These are phyloP conservation scores for Leptographium wingfieldii DNA, from an alignment of 2,329 filamentous ascomycete species.

Conservation along the genomic window DNA sequence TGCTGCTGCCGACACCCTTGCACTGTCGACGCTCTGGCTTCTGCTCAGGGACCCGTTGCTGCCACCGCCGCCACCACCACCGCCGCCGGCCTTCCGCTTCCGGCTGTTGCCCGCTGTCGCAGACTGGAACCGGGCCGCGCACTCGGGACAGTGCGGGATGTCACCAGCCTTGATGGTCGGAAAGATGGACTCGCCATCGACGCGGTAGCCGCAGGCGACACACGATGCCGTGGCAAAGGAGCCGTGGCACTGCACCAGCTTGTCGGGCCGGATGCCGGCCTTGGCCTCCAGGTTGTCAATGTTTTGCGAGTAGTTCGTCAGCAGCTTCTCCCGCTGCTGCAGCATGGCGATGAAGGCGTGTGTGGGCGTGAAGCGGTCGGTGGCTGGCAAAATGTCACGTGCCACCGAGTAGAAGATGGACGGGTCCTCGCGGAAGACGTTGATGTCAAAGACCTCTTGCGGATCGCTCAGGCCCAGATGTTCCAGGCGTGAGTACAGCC, in stretches of 20 bases:
- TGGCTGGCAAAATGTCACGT: conserved; percentile 74
- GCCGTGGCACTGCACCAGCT: conserved; percentile 90
- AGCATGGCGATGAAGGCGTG: conserved; percentile 88
- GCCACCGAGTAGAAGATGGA: conserved; percentile 84
- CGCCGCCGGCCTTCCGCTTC: conserved; percentile 13
- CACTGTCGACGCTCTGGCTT: not conserved
- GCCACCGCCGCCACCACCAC: conserved; percentile 4
- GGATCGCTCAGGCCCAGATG: conserved; percentile 70
- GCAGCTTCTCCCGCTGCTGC: conserved; percentile 74
- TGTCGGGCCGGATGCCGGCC: conserved; percentile 68
- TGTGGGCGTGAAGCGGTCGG: conserved; percentile 74
- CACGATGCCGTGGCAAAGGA: conserved; percentile 90
- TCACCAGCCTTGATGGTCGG: conserved; percentile 61
- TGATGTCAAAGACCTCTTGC: conserved; percentile 90
- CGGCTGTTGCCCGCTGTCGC: not conserved
- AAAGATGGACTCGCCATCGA: conserved; percentile 66
- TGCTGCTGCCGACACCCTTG: not conserved
- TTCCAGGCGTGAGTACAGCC: conserved; percentile 76
- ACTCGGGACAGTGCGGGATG: conserved; percentile 67
- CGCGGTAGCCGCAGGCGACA: conserved; percentile 63
- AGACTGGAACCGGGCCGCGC: conserved; percentile 32
- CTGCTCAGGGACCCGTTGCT: conserved; percentile 1
- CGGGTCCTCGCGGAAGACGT: conserved; percentile 75
- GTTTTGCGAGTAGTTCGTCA: conserved; percentile 98
- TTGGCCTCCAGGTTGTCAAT: conserved; percentile 91